A percentile compares a stretch with the other conserved stretches of the same genome.
phyloP scores from a whole-genome alignment of 1,284 basidiomycete genomes.

The Phlebopus sp. region DNA sequence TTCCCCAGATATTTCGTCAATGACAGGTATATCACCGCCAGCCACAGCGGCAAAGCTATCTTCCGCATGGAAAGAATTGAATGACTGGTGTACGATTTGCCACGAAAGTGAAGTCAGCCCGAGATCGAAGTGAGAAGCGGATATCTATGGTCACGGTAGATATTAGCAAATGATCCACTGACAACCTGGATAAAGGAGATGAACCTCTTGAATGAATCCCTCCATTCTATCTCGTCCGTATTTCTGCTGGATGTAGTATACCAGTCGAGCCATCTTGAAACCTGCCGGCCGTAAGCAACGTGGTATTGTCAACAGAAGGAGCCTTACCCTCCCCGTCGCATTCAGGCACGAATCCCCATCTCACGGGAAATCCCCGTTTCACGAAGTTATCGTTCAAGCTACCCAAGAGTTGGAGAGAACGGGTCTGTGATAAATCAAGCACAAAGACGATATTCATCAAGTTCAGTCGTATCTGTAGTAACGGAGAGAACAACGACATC shows the following conservation, averaged over 20 bases:
- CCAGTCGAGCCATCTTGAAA: constrained; percentile 66
- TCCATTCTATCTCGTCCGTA: constrained; percentile 65
- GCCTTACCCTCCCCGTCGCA: constrained; percentile 54
- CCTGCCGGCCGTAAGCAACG: constrained; percentile 39
- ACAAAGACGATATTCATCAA: constrained; percentile 79
- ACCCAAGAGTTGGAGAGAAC: constrained; percentile 60
- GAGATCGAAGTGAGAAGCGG: constrained; percentile 34
- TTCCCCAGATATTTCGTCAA: constrained; percentile 19
- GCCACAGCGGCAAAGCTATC: constrained; percentile 43
- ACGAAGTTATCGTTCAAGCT: constrained; percentile 68
- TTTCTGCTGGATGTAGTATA: constrained; percentile 64
- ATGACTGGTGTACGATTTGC: constrained; percentile 41
- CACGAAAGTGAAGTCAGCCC: constrained; percentile 43
- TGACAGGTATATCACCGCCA: constrained; percentile 28
- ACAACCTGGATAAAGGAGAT: constrained; percentile 12
- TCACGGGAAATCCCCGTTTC: constrained; percentile 67
- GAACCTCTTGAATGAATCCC: constrained; percentile 57
- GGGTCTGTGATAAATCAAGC: constrained; percentile 70
- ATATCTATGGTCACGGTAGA: constrained; percentile 27
- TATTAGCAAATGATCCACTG: not conserved
- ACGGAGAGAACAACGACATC: constrained; percentile 78
- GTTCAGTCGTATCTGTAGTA: constrained; percentile 60
- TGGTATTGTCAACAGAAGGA: not conserved
- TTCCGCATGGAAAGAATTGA: constrained; percentile 35
- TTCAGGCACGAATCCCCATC: constrained; percentile 82